Conservation (phyloP, 2,329 filamentous ascomycete genomes). For the Ophiostoma ips region DNA sequence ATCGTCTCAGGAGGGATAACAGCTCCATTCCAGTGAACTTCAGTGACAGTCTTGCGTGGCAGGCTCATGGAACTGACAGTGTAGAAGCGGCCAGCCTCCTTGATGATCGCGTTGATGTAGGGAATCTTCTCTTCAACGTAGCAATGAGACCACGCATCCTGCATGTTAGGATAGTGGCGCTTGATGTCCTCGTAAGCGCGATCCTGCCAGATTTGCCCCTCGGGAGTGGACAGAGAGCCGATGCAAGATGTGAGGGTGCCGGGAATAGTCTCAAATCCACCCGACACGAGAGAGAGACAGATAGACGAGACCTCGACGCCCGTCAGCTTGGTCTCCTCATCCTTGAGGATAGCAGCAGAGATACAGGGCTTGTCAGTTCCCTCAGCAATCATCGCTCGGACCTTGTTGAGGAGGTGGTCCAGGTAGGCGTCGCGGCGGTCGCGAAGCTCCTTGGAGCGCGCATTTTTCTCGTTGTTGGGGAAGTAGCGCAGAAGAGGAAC, state of each 20-base stretch:
- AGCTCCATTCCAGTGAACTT: constrained; percentile 53
- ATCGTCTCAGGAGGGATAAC: constrained; percentile 61
- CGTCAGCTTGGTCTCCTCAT: constrained; percentile 15
- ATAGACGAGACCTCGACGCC: constrained; percentile 54
- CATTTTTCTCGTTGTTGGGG: constrained; percentile 34
- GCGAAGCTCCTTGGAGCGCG: constrained; percentile 40
- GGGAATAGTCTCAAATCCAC: constrained; percentile 68
- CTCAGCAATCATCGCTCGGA: constrained; percentile 18
- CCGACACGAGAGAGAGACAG: constrained; percentile 61
- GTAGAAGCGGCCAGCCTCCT: constrained; percentile 67
- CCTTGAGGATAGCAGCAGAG: constrained; percentile 18
- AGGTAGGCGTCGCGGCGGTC: constrained; percentile 33
- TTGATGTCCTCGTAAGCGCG: constrained; percentile 58
- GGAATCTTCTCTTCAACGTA: constrained; percentile 60
- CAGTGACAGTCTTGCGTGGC: constrained; percentile 56
- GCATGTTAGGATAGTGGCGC: constrained; percentile 52
- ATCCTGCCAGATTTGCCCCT: constrained; percentile 56
- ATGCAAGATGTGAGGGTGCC: constrained; percentile 70
- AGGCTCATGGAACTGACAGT: constrained; percentile 69
- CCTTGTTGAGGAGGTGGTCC: constrained; percentile 48
- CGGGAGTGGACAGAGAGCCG: constrained; percentile 54
- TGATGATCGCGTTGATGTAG: constrained; percentile 65
- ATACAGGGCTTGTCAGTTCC: constrained; percentile 18
- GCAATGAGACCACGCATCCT: constrained; percentile 63
- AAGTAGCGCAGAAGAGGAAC: constrained; percentile 44